Conservation (phyloP, 768 basidiomycete genomes). For the Tricholomella constricta region DNA sequence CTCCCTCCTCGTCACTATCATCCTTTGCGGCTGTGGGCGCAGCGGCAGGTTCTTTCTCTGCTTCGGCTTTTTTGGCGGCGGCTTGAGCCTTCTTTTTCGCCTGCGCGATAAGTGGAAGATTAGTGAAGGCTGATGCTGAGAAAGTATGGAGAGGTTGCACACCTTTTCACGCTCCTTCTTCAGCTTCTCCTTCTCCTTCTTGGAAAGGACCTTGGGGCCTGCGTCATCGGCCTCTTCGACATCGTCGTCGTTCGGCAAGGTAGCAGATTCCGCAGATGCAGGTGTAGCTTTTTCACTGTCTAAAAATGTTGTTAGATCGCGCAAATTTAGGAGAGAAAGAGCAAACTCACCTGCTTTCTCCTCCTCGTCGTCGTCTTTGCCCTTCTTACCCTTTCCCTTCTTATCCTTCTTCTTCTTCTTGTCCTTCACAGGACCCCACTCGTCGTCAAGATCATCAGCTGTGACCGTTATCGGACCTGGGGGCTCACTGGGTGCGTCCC, state of each 20-base stretch:
- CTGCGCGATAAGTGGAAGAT: conserved; percentile 38
- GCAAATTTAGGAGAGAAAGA: background rate
- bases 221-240: conserved; percentile 57
- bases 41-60: conserved; percentile 27
- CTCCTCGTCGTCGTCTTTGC: conserved; percentile 43
- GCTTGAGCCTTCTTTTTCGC: conserved; percentile 95
- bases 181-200: conserved; percentile 95
- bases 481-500: conserved; percentile 27
- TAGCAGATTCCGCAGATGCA: conserved; percentile 25
- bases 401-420: conserved; percentile 66
- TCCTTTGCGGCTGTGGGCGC: conserved; percentile 41
- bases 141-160: conserved; percentile 5
- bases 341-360: conserved; percentile 21
- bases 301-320: conserved; percentile 10
- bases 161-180: conserved; percentile 99
- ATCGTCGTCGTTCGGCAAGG: conserved; percentile 36
- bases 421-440: conserved; percentile 65
- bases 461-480: conserved; percentile 54
- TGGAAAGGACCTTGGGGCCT: conserved; percentile 74
- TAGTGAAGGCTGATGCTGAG: conserved; percentile 4
- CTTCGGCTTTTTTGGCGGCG: conserved; percentile 72
- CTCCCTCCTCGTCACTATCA: conserved; percentile 70
- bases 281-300: conserved; percentile 26
- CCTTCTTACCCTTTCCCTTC: conserved; percentile 58
- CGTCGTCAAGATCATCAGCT: conserved; percentile 75